Evolutionary conservation across 805 yeast species (phyloP).

Genomic region (Jamesozyma hellenica): DNA sequence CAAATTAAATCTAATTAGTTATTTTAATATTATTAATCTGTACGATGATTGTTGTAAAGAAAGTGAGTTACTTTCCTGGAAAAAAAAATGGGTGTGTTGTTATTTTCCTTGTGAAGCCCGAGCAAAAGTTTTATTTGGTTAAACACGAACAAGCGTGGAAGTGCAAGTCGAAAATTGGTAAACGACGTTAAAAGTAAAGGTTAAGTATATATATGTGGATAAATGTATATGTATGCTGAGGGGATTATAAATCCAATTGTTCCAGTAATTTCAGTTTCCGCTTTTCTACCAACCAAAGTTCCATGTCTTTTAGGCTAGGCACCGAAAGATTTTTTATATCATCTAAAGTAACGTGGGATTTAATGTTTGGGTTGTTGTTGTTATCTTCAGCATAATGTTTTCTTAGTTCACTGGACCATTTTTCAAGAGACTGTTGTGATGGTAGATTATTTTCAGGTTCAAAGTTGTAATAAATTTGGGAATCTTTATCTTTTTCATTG

Average conservation of each 20-base stretch:
- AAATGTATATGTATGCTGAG: no score
- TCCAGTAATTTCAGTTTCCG: slow-evolving; percentile 35
- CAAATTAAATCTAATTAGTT: no score
- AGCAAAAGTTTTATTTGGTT: no score
- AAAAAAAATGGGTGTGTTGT: no score
- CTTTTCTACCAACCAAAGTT: slow-evolving; percentile 36
- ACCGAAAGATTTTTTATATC: slow-evolving; percentile 5
- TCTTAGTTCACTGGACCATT: slow-evolving; percentile 11
- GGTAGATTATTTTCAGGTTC: not conserved
- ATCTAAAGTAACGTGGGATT: not conserved
- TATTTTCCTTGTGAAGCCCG: no score
- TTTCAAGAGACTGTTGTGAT: slow-evolving; percentile 6
- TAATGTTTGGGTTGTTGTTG: not conserved
- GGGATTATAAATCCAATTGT: slow-evolving; percentile 11
- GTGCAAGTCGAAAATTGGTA: no score
- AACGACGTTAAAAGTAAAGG: no score
- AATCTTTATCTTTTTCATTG: not conserved
- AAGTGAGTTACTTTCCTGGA: no score
- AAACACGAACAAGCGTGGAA: slow-evolving; percentile 13
- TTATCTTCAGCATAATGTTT: slow-evolving; percentile 6
- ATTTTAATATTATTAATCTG: no score
- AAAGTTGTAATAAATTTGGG: not conserved
- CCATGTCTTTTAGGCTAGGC: slow-evolving; percentile 35
- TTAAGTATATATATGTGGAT: no score
- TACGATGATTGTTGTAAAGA: no score